A percentile compares a stretch with the other conserved stretches of the same genome.
phyloP scores from a whole-genome alignment of 306 rosid genomes.

The Canavalia gladiata region DNA sequence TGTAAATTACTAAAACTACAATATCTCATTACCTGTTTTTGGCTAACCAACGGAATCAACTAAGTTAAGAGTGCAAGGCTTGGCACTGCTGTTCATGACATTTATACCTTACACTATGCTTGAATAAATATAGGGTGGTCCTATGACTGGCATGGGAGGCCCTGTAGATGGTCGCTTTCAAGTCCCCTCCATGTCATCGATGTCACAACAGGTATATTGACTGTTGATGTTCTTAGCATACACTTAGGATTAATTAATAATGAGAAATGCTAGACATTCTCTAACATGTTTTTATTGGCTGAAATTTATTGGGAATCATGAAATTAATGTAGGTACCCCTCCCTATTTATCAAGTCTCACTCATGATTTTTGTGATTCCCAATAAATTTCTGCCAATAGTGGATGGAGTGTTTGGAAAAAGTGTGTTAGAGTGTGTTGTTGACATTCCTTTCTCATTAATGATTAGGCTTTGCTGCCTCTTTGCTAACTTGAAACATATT shows the following conservation, averaged over 20 bases:
- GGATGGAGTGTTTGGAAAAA: too few relatives aligned
- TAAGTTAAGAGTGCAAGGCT: background rate
- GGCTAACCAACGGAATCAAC: background rate
- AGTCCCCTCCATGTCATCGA: conserved; percentile 55
- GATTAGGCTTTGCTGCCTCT: conserved; percentile 38
- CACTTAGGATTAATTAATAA: conserved; percentile 35
- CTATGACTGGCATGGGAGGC: conserved; percentile 60
- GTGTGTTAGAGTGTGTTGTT: too few relatives aligned
- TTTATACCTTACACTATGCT: conserved; percentile 45
- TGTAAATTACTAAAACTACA: conserved; percentile 3
- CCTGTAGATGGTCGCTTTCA: conserved; percentile 62
- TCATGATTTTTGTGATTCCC: too few relatives aligned
- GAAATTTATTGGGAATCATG: too few relatives aligned
- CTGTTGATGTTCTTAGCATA: background rate
- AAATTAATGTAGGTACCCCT: too few relatives aligned
- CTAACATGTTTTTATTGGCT: too few relatives aligned
- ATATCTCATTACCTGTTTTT: background rate
- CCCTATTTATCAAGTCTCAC: too few relatives aligned
- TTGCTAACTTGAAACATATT: conserved; percentile 34
- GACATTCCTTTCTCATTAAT: background rate
- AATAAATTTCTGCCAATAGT: too few relatives aligned
- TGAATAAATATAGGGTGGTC: conserved; percentile 66
- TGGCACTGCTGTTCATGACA: conserved; percentile 7
- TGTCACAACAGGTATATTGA: conserved; percentile 69
- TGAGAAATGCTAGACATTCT: too few relatives aligned